phyloP scores from a whole-genome alignment of 1,284 basidiomycete genomes.

The Ganoderma meredithae region DNA sequence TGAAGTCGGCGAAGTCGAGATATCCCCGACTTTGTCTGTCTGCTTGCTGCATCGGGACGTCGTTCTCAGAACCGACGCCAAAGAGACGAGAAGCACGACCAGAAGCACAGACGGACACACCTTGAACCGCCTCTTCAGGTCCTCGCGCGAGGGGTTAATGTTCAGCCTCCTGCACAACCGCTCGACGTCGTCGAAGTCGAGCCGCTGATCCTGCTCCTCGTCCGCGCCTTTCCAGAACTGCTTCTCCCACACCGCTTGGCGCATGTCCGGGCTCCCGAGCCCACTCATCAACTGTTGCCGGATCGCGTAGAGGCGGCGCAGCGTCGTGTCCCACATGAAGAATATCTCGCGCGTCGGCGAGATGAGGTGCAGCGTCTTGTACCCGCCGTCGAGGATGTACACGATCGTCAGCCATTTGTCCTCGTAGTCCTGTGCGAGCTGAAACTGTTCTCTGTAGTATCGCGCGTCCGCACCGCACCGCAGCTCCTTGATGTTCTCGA shows the following conservation, averaged over 20 bases:
- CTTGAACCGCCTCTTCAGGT: slow-evolving; percentile 72
- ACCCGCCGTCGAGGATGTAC: slow-evolving; percentile 78
- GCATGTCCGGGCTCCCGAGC: slow-evolving; percentile 66
- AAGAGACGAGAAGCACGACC: neutral
- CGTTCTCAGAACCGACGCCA: slow-evolving; percentile 5
- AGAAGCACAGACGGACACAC: slow-evolving; percentile 46
- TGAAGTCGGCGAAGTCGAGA: slow-evolving; percentile 88
- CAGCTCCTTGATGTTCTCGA: slow-evolving; percentile 93
- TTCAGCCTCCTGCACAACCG: slow-evolving; percentile 81
- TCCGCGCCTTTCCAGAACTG: slow-evolving; percentile 85
- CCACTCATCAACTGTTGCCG: slow-evolving; percentile 75
- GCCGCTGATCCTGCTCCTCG: slow-evolving; percentile 60
- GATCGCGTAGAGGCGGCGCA: slow-evolving; percentile 65
- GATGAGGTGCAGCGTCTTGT: slow-evolving; percentile 93
- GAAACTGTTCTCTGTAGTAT: slow-evolving; percentile 83
- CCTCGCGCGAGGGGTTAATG: slow-evolving; percentile 69
- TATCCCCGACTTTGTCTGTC: slow-evolving; percentile 71
- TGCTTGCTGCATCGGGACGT: slow-evolving; percentile 58
- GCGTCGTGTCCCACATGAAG: slow-evolving; percentile 69
- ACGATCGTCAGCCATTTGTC: slow-evolving; percentile 82
- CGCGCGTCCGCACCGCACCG: slow-evolving; percentile 80
- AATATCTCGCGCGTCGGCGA: slow-evolving; percentile 78
- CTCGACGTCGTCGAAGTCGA: slow-evolving; percentile 79
- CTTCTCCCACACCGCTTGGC: slow-evolving; percentile 81
- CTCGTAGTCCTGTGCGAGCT: slow-evolving; percentile 66